These are phyloP conservation scores for Hyphodiscus hymeniophilus DNA, from an alignment of 495 filamentous ascomycete genomes.

Conservation along the genomic window DNA sequence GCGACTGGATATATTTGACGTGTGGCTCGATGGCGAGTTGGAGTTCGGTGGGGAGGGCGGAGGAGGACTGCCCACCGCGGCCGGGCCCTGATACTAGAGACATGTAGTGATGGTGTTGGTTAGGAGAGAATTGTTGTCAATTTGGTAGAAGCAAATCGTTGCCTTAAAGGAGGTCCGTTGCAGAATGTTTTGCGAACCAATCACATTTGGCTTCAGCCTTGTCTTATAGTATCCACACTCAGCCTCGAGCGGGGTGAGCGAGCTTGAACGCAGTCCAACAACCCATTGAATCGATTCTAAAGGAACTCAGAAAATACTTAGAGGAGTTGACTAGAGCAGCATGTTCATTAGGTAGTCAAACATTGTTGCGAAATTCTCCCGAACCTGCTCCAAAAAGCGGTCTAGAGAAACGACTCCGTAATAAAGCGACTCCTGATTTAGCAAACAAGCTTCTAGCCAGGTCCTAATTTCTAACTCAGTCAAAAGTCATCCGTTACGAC, in stretches of 20 bases:
- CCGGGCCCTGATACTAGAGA: constrained; percentile 23
- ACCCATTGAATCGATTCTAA: no score
- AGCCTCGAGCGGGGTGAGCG: neutral
- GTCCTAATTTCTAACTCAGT: no score
- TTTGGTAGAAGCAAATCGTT: neutral
- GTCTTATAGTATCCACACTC: neutral
- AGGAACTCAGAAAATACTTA: no score
- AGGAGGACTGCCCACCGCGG: constrained; percentile 1
- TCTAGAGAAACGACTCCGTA: no score
- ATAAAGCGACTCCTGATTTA: no score
- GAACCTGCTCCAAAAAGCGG: no score
- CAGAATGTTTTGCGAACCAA: constrained; percentile 1
- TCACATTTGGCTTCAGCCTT: neutral
- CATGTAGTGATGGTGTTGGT: constrained; percentile 9
- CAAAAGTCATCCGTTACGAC: no score
- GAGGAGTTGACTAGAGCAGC: no score
- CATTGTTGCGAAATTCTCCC: no score
- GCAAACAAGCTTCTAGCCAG: no score
- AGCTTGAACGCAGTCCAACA: no score
- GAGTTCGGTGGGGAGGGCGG: constrained; percentile 41
- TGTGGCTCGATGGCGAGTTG: constrained; percentile 65
- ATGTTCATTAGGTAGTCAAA: no score
- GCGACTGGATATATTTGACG: constrained; percentile 85
- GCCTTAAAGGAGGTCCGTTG: neutral
- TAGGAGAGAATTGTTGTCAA: neutral